Percentiles rank a stretch among this genome's conserved stretches.
Conservation (phyloP, 2,329 filamentous ascomycete genomes). For the Aspergillus proliferans region DNA sequence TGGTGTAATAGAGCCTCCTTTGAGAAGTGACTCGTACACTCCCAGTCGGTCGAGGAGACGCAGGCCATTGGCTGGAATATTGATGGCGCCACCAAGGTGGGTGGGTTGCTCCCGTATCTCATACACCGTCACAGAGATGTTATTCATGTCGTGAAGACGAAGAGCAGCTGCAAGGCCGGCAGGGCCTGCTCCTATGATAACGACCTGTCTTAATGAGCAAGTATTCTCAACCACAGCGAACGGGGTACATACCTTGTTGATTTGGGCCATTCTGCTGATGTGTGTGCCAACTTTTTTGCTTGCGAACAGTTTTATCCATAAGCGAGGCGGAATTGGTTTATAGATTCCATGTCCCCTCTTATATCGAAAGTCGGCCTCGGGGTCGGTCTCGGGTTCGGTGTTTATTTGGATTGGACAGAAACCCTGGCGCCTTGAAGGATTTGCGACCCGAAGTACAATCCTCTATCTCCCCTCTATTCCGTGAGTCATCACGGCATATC, state of each 20-base stretch:
- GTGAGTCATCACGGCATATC: too few relatives aligned
- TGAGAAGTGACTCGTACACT: conserved; percentile 10
- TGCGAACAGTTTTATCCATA: neutral
- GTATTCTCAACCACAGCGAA: too few relatives aligned
- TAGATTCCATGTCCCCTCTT: neutral
- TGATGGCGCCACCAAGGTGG: conserved; percentile 26
- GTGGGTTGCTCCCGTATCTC: conserved; percentile 24
- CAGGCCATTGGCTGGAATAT: conserved; percentile 25
- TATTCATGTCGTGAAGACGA: conserved; percentile 10
- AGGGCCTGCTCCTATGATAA: conserved; percentile 17
- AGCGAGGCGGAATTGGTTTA: neutral
- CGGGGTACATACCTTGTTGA: neutral
- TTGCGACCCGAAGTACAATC: too few relatives aligned
- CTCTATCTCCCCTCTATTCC: too few relatives aligned
- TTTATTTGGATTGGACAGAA: too few relatives aligned
- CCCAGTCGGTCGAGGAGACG: conserved; percentile 22
- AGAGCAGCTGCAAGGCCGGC: conserved; percentile 16
- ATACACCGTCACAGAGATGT: conserved; percentile 16
- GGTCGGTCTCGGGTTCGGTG: too few relatives aligned
- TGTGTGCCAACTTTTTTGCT: neutral
- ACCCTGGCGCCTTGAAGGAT: too few relatives aligned
- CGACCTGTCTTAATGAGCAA: too few relatives aligned
- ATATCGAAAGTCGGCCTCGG: too few relatives aligned
- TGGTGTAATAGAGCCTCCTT: conserved; percentile 7
- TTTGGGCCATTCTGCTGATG: neutral